Evolutionary conservation across 305 asterid species (phyloP), one percentile per base, ranked within the genome.

Genomic region (Rubia tinctorum): DNA sequence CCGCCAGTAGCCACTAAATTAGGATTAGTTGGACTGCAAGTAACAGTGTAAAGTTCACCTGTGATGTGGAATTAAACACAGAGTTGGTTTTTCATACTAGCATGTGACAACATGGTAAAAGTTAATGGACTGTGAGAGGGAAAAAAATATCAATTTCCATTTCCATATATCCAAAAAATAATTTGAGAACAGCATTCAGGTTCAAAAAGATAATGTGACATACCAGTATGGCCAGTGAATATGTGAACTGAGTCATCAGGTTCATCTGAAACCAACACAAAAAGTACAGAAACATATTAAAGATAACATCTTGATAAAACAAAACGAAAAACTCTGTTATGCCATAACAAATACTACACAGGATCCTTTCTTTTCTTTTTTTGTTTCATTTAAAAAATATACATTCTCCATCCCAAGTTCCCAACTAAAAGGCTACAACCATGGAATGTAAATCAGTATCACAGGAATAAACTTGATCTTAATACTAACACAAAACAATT

Each of bases 1-100:
- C 96, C 98, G 49, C 98, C 97, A 62, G 96, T 94, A 73, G 94
- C 98, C 74, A 94, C 98, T 77, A 93, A 76, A 14, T 80, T 73
- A 75, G 91, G 83, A 84, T 93, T 96, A 62, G 87, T 80, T 22
- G 96, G 96, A 79, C 98, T 91, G 83, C 97, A 87, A 14, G 86
- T 87, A 72, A 73, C 90, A 43, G 88, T 55, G 77, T 91, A 93
- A 45, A 93, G 78, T 82, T 93, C 98, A 80, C 90, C 97, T 93
- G 73, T 59, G 83, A 79, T 66, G 73, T 73, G 76, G 17, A 43
- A 43, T 20, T 25, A 11, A 63, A 83, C n/a, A 61, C 69, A 25
- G 63, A 69, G 39, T 51, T 55, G 45, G 12, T 27, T 67, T 56
- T 8, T 8, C 68, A 42, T 23, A 7, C 53, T 71, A 17, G 56